Percentiles rank a stretch among this genome's conserved stretches.
phyloP scores from a whole-genome alignment of 2,329 filamentous ascomycete species.

The Diaporthe vexans region DNA sequence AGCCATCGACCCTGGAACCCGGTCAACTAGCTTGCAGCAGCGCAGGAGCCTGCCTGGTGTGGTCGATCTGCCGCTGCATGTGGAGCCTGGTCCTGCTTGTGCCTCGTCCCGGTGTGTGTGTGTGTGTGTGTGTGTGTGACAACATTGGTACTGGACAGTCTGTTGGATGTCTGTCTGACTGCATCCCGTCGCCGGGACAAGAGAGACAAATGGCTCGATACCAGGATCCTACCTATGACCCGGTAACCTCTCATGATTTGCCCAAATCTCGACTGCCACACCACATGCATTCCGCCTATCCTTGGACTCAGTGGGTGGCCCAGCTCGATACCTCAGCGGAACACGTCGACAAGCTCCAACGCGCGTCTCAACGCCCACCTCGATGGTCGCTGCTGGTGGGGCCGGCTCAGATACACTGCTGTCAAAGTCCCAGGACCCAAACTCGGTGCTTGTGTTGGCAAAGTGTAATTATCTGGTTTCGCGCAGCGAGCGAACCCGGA shows the following conservation, averaged over 20 bases:
- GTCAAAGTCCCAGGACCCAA: constrained; percentile 8
- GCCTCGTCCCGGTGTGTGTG: constrained; percentile 5
- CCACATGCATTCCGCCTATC: constrained; percentile 26
- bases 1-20: constrained; percentile 9
- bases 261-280: constrained; percentile 29
- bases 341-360: constrained; percentile 32
- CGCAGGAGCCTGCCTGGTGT: constrained; percentile 31
- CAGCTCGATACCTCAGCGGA: constrained; percentile 20
- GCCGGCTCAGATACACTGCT: constrained; percentile 10
- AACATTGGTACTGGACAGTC: not conserved
- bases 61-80: constrained; percentile 36
- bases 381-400: constrained; percentile 12
- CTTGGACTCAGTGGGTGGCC: constrained; percentile 16
- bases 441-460: constrained; percentile 24
- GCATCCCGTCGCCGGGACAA: constrained; percentile 22
- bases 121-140: not conserved
- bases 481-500: not conserved
- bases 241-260: not conserved
- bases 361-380: constrained; percentile 2
- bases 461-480: not conserved
- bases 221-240: constrained; percentile 6
- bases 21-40: constrained; percentile 30
- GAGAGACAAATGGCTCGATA: not conserved
- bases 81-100: constrained; percentile 25
- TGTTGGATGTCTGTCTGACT: constrained; percentile 24